A percentile compares a stretch with the other conserved stretches of the same genome.
Evolutionary conservation across 805 yeast genomes (phyloP).

Genomic region (Starmerella geochares): DNA sequence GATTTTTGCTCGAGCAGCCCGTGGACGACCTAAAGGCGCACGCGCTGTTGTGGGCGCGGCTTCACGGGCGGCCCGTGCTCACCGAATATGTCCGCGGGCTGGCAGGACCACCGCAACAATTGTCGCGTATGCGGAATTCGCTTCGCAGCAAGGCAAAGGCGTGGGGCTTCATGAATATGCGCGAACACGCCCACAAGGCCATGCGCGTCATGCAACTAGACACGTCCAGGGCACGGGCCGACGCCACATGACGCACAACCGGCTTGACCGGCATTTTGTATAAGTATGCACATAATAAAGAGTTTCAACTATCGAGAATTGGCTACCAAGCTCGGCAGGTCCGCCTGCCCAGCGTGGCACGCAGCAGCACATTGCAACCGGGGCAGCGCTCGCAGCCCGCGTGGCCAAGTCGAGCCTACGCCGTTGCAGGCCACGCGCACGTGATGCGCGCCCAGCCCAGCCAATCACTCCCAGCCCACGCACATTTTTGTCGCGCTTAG

Average conservation of each 20-base stretch:
- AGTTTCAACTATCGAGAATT: no score
- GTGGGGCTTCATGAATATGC: slow-evolving; percentile 1
- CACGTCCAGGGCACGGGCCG: slow-evolving; percentile 1
- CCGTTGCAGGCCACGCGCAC: not conserved
- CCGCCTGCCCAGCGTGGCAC: no score
- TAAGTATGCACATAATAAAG: no score
- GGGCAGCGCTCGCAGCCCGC: no score
- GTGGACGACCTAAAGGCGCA: slow-evolving; percentile 2
- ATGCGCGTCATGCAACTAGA: not conserved
- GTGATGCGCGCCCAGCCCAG: no score
- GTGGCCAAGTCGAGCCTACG: not conserved
- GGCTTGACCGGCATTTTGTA: no score
- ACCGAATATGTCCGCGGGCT: not conserved
- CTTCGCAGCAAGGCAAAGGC: not conserved
- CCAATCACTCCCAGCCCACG: not conserved
- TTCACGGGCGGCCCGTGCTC: not conserved
- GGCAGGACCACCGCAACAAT: not conserved
- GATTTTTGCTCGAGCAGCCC: slow-evolving; percentile 11
- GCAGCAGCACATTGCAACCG: no score
- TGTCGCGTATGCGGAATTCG: not conserved
- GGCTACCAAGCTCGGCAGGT: no score
- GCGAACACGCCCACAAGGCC: not conserved
- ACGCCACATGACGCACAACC: slow-evolving; percentile 6
- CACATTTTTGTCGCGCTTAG: slow-evolving; percentile 4
- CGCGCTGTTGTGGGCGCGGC: not conserved